Evolutionary conservation across 345 rosid genomes (phyloP), one percentile per base, ranked within the genome.

Genomic region (Abelmoschus esculentus): DNA sequence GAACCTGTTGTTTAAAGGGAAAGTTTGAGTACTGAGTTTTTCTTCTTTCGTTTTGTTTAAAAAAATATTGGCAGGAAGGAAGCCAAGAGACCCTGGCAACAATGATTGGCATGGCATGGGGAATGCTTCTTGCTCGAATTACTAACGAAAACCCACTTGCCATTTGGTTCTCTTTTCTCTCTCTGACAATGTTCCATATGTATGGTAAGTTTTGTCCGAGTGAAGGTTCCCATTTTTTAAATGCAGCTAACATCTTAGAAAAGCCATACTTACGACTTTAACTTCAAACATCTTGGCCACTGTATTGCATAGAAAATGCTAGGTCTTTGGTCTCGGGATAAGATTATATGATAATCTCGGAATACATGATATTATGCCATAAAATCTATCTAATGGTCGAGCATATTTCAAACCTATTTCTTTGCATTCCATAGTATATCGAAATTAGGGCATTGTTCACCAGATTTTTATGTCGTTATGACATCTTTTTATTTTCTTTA

Each of bases 1-100:
- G n/a, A n/a, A n/a, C n/a, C n/a, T n/a, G n/a, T n/a, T n/a, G n/a
- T n/a, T n/a, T n/a, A n/a, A n/a, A n/a, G n/a, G n/a, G n/a, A n/a
- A n/a, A n/a, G n/a, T n/a, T n/a, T n/a, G n/a, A n/a, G n/a, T n/a
- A n/a, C 47, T 75, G 57, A 47, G 50, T 40, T 8, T 40, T 7
- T 7, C 10, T 38, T n/a, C 7, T 40, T 40, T 26, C 56, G 19
- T 4, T 32, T 61, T 63, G 18, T 70, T 72, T 46, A 64, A 29
- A 65, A n/a, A 61, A 60, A 4, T 63, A 17, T 64, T 59, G 47
- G 18, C 70, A 93, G 97, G 98, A 93, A 79, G 98, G 97, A 76
- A 93, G 96, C 79, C 98, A 93, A 75, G 98, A 93, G 82, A 90
- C 98, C 31, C 55, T 90, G 80, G 98, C 96, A 54, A 90, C 98